These are phyloP conservation scores for Termitomyces sp. DNA, from an alignment of 768 basidiomycete species.

Conservation along the genomic window DNA sequence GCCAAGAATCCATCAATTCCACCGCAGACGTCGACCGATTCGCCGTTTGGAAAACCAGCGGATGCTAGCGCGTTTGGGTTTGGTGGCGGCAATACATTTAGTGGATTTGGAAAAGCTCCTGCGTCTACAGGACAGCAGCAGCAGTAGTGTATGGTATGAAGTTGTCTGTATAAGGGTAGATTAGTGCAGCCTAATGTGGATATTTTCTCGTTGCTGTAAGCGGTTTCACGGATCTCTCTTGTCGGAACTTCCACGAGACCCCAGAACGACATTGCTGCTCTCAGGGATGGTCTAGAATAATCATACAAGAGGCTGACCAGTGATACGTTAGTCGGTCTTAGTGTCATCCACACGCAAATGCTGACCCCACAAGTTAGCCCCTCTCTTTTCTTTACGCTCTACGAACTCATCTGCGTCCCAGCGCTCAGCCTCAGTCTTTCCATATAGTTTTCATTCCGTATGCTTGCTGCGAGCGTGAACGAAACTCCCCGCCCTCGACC, in stretches of 20 bases:
- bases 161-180: conserved; percentile 13
- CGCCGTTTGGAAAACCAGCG: conserved; percentile 15
- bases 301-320: conserved; percentile 5
- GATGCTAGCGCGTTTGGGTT: conserved; percentile 28
- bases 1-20: conserved; percentile 16
- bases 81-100: conserved; percentile 14
- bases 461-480: conserved; percentile 29
- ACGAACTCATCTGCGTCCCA: background rate
- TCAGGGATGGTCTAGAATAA: conserved; percentile 3
- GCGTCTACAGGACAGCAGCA: conserved; percentile 23
- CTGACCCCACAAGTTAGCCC: background rate
- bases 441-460: conserved; percentile 10
- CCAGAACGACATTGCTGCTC: too few relatives aligned
- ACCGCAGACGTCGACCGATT: conserved; percentile 11
- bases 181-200: conserved; percentile 10
- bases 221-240: background rate
- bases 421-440: background rate
- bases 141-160: conserved; percentile 9
- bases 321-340: background rate
- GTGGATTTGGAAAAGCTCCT: conserved; percentile 16
- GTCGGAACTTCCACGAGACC: background rate
- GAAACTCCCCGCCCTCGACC: conserved; percentile 65
- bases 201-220: background rate
- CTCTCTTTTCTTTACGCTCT: conserved; percentile 1
- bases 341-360: background rate